Base-by-base conservation (phyloP, 495 filamentous ascomycete species). In the Collariella sp. region DNA sequence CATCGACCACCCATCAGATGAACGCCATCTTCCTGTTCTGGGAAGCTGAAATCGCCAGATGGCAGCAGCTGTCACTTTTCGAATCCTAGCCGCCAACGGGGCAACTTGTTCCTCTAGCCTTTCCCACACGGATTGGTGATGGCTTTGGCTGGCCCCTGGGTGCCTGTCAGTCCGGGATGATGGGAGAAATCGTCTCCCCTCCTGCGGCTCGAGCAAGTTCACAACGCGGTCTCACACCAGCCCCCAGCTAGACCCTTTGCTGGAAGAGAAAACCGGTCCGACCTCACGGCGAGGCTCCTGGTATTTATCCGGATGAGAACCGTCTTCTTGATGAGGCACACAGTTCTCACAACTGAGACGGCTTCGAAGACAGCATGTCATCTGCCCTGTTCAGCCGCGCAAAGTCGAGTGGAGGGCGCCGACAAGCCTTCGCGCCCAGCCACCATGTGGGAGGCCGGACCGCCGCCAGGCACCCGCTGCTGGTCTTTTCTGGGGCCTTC, bases 401-500 rank as follows among this genome's bases (percentile, higher is more conserved):
- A n/a, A 65, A 63, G 57, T 61, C 55, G 48, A 65, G 39, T 16
- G 22, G 13, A 33, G 55, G 34, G 23, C 46, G 50, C 51, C 38
- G 52, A 39, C 34, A 50, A 44, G 48, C 41, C 50, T 24, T 13
- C 61, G 50, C 55, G 59, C 63, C 59, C 61, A 59, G 29, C 48
- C 55, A 54, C 45, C 56, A 60, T 54, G 50, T 49, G 57, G 49
- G 41, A 54, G 29, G 19, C 31, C 59, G 52, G 48, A 36, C 54
- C 55, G 50, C 41, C 56, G 58, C 62, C 62, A 70, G 65, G 63
- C 63, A 64, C 52, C 63, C 57, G 57, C 56, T 54, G 56, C 60
- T 55, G 44, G 16, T 60, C 41, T 48, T 44, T 61, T 67, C 64
- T 64, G 54, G 52, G 44, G 35, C 52, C 56, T 67, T 71, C 67